Base-by-base conservation (phyloP, 805 yeast species). In the Candida odintsovae region DNA sequence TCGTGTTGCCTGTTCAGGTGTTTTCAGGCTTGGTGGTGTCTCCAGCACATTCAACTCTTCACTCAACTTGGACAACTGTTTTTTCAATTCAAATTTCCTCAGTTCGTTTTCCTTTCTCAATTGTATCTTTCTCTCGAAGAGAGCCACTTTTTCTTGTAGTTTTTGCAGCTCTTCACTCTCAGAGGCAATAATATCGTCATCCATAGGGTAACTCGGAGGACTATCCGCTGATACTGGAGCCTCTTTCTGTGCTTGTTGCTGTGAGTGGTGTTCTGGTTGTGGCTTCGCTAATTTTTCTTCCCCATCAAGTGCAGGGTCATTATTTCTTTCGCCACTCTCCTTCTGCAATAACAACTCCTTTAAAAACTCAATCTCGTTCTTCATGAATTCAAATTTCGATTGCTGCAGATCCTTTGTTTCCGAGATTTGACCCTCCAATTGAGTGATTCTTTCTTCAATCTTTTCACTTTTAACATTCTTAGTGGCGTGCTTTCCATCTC, bases 281-380 rank as follows among this genome's bases (percentile, higher is more conserved):
- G 6, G 10, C 10, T 25, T 25, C 13, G 28, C 4, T 25, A 7
- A 28, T 3, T n/a, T 33, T 33, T 33, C 37, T 18, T n/a, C 7
- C 7, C 11, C 21, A 9, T 3, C 7, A 33, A 25, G 36, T 6
- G 18, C 12, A 22, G 20, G 25, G 13, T n/a, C 26, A 11, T 25
- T 28, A 35, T 19, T n/a, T 23, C 29, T 9, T 29, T 41, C 20
- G 12, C 19, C n/a, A 4, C 38, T 21, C 4, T 16, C 12, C 10
- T 31, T n/a, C 35, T 45, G 37, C 16, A 42, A 25, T n/a, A 51
- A 31, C 43, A 54, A 48, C 11, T 45, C 41, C 42, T 52, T 57
- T 44, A 59, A 50, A 25, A 50, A 54, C 19, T 52, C 49, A 22
- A 57, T 49, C 40, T 57, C 63, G 19, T 47, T 45, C 29, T 52